Evolutionary conservation across 345 rosid species (phyloP).

Genomic region (Melaleuca alternifolia): DNA sequence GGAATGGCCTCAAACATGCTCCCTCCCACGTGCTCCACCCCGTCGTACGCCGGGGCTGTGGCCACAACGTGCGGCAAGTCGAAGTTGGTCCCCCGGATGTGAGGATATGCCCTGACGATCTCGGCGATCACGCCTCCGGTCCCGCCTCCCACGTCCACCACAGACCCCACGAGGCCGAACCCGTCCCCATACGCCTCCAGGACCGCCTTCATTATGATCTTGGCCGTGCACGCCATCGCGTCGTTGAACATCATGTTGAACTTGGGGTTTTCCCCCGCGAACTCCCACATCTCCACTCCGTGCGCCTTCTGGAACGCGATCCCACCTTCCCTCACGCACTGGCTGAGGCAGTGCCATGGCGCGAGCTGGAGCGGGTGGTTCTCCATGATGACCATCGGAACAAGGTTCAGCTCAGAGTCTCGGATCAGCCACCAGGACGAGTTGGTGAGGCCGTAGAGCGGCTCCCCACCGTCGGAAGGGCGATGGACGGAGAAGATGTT

Average conservation of each 20-base stretch:
- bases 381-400: slow-evolving; percentile 11
- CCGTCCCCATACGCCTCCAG: background rate
- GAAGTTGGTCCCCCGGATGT: slow-evolving; percentile 7
- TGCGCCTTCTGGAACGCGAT: slow-evolving; percentile 9
- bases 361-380: slow-evolving; percentile 7
- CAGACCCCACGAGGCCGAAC: background rate
- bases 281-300: slow-evolving; percentile 1
- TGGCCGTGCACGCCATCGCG: slow-evolving; percentile 8
- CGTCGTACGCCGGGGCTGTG: slow-evolving; percentile 1
- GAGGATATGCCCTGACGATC: slow-evolving; percentile 6
- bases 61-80: slow-evolving; percentile 13
- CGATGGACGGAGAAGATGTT: slow-evolving; percentile 16
- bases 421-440: slow-evolving; percentile 16
- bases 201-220: background rate
- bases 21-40: slow-evolving; percentile 11
- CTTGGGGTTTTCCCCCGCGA: background rate
- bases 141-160: slow-evolving; percentile 21
- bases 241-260: slow-evolving; percentile 2
- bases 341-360: slow-evolving; percentile 16
- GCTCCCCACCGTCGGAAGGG: background rate
- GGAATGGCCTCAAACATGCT: slow-evolving; percentile 16
- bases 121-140: background rate
- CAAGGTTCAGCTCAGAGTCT: slow-evolving; percentile 15
- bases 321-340: slow-evolving; percentile 1
- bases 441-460: slow-evolving; percentile 2